These are phyloP conservation scores for Xylaria sp. DNA, from an alignment of 2,329 filamentous ascomycete species.

Conservation along the genomic window DNA sequence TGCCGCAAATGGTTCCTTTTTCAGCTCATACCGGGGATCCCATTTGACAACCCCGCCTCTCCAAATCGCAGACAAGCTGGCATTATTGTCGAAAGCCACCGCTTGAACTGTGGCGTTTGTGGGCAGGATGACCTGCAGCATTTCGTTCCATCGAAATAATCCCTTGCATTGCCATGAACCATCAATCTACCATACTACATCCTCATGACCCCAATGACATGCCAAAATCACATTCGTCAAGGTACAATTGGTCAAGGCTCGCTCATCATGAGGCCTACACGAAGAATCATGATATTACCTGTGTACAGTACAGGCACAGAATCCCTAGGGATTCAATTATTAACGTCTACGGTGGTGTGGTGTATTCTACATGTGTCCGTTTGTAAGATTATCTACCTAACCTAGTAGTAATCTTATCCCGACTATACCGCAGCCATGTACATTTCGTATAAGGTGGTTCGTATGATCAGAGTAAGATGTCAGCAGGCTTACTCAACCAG, in stretches of 20 bases:
- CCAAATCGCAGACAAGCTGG: not conserved
- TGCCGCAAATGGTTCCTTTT: not conserved
- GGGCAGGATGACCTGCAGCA: conserved; percentile 21
- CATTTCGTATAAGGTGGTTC: conserved; percentile 23
- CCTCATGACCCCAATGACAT: too few species aligned
- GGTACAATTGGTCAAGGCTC: conserved; percentile 5
- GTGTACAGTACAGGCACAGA: not conserved
- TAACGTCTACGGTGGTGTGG: not conserved
- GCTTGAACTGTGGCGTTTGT: conserved; percentile 15
- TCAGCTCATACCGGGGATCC: conserved; percentile 4
- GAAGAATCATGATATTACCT: not conserved
- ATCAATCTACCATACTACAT: not conserved
- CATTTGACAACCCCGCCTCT: not conserved
- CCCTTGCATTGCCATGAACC: conserved; percentile 22
- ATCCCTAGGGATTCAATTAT: not conserved
- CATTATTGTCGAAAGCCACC: not conserved
- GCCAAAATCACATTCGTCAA: conserved; percentile 7
- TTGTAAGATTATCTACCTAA: not conserved
- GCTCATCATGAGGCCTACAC: not conserved
- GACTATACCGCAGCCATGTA: conserved; percentile 7
- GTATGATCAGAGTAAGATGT: conserved; percentile 14
- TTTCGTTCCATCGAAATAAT: conserved; percentile 24
- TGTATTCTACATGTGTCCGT: not conserved
- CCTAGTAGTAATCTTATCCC: not conserved
- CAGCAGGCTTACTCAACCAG: conserved; percentile 11